Conservation (phyloP, 2,329 filamentous ascomycete species). For the Cadophora malorum region DNA sequence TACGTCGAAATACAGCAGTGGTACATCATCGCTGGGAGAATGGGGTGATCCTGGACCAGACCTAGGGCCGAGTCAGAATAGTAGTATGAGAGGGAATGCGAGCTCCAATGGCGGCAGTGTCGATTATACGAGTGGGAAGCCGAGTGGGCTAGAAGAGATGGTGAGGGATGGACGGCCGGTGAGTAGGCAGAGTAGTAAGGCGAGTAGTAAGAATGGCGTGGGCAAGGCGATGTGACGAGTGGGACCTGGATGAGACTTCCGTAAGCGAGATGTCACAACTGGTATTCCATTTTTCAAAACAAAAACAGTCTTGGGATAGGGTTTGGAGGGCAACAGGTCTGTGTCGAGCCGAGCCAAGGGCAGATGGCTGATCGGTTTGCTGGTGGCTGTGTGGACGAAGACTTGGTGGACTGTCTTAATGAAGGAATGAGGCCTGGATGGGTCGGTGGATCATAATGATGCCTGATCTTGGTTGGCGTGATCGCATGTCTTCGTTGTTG, state of each 20-base stretch:
- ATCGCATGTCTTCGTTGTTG: background rate
- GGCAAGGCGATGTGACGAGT: constrained; percentile 38
- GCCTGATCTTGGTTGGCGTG: background rate
- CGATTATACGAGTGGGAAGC: constrained; percentile 4
- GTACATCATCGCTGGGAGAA: constrained; percentile 42
- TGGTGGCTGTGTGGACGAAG: background rate
- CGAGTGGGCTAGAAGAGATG: constrained; percentile 17
- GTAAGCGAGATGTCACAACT: background rate
- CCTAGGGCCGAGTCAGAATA: constrained; percentile 49
- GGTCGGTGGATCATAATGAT: constrained; percentile 9
- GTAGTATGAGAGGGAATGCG: constrained; percentile 34
- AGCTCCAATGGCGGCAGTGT: constrained; percentile 24
- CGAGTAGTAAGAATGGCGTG: constrained; percentile 35
- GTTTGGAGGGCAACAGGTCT: background rate
- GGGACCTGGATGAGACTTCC: background rate
- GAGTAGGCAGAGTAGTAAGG: constrained; percentile 33
- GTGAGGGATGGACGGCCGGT: constrained; percentile 28
- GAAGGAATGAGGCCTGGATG: background rate
- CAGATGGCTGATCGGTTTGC: constrained; percentile 1
- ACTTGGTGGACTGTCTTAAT: constrained; percentile 3
- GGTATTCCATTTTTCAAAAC: background rate
- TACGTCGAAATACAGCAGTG: constrained; percentile 41
- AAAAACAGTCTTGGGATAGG: background rate
- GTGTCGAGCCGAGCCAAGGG: constrained; percentile 9
- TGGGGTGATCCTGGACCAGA: constrained; percentile 64